Base-by-base conservation (phyloP, 805 yeast genomes). In the Yamadazyma kitorensis region DNA sequence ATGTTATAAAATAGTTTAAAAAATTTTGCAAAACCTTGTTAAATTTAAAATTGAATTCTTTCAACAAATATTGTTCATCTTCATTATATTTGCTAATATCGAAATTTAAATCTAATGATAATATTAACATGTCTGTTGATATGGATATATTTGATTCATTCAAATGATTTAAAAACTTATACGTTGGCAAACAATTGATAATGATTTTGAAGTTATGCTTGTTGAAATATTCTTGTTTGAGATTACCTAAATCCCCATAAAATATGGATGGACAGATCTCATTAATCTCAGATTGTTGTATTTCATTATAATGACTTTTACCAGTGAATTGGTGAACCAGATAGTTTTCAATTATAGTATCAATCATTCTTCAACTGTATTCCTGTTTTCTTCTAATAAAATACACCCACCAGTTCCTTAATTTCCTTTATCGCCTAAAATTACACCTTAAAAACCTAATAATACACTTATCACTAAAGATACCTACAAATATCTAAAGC, bases 21-120 rank as follows among this genome's bases (percentile, higher is more conserved):
- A 61, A 66, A 44, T 66, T 64, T 33, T 61, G 68, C 31, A 66
- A 46, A 11, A 63, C 52, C 29, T 54, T 51, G 38, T 61, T 64
- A 42, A 52, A 66, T 26, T 54, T 49, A 13, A 23, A 20, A 27
- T 45, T 45, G 41, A 61, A 61, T 28, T 57, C 57, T 27, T 45
- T 38, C 26, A 56, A 47, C 17, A 54, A 34, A 5, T 26, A 33
- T 23, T 46, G 38, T 27, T 45, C 51, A 27, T 55, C 52, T 10
- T 32, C 40, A 18, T 35, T 34, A 27, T 47, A 46, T 28, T 38
- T 39, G 23, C 41, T 41, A 9, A 40, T 37, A 22, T 48, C 43
- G 35, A 59, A 62, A 8, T 49, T 34, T 6, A 68, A 66, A 45
- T 66, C 72, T 40, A 66, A 49, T 27, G 58, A 57, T 17, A 66